Evolutionary conservation across 1,284 basidiomycete genomes (phyloP).

Genomic region (Ganoderma lingzhi): DNA sequence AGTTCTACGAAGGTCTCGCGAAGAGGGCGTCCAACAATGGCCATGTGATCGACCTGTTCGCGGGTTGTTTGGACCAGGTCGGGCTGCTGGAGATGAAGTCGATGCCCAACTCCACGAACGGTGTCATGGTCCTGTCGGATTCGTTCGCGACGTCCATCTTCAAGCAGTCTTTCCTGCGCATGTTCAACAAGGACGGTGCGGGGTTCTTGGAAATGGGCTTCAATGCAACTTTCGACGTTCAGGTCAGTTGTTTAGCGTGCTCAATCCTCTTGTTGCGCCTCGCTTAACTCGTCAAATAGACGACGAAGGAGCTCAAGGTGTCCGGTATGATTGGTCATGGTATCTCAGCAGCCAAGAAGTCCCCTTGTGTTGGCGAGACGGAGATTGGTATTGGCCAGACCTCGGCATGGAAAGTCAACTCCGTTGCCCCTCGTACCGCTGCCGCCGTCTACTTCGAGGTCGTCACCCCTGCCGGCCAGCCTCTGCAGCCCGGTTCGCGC

Average conservation of each 20-base stretch:
- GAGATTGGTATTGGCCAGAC: conserved; percentile 99
- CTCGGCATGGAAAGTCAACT: conserved; percentile 99
- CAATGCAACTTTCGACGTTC: conserved; percentile 98
- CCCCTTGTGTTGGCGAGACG: conserved; percentile 96
- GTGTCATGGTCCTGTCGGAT: conserved; percentile 95
- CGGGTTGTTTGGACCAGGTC: conserved; percentile 98
- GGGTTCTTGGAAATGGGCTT: conserved; percentile 97
- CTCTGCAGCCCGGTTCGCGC: conserved; percentile 89
- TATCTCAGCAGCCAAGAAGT: conserved; percentile 97
- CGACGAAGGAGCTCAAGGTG: conserved; percentile 98
- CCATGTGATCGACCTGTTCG: conserved; percentile 95
- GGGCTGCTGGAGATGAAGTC: conserved; percentile 98
- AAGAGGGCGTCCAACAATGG: conserved; percentile 95
- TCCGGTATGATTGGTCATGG: conserved; percentile 98
- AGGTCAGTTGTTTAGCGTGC: conserved; percentile 57
- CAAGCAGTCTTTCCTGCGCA: conserved; percentile 96
- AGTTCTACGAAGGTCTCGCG: conserved; percentile 98
- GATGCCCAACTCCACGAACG: conserved; percentile 94
- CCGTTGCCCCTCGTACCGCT: conserved; percentile 88
- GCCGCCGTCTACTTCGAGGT: conserved; percentile 98
- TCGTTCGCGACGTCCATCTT: conserved; percentile 99
- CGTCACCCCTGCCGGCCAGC: conserved; percentile 97
- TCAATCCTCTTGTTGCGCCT: conserved; percentile 10
- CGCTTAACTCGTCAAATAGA: conserved; percentile 55
- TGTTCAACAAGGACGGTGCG: conserved; percentile 95